Conservation (phyloP, 75 land plant species). For the Picea glauca region DNA sequence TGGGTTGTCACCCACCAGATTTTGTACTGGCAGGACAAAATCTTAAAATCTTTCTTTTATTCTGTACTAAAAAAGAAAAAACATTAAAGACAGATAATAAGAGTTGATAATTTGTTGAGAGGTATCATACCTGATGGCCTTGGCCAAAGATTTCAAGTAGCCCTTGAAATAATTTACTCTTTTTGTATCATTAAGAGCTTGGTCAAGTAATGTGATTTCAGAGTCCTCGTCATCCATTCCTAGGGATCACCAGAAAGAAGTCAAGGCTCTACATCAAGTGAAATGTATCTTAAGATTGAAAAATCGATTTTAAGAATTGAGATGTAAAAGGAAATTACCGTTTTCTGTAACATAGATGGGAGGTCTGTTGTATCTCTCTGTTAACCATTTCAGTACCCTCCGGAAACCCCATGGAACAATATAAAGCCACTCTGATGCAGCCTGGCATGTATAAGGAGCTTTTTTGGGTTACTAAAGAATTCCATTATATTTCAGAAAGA, state of each 20-base stretch:
- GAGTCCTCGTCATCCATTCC: conserved; percentile 87
- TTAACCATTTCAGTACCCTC: conserved; percentile 59
- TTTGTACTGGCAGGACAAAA: too few species aligned
- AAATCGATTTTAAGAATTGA: neutral
- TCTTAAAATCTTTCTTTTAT: too few species aligned
- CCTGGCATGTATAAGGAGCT: conserved; percentile 29
- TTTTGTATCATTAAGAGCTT: conserved; percentile 57
- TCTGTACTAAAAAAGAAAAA: too few species aligned
- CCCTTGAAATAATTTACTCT: conserved; percentile 60
- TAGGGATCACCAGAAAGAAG: conserved; percentile 12
- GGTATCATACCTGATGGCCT: conserved; percentile 60
- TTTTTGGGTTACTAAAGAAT: neutral
- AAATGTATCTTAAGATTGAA: neutral
- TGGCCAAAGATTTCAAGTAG: conserved; percentile 58
- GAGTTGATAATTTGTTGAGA: neutral
- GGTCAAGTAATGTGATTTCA: conserved; percentile 36
- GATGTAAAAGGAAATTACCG: conserved; percentile 32
- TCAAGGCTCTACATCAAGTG: neutral
- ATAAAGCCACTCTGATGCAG: conserved; percentile 85
- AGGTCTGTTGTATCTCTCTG: conserved; percentile 52
- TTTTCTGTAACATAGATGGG: conserved; percentile 79
- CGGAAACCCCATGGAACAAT: conserved; percentile 84
- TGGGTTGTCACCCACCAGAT: too few species aligned
- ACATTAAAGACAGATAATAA: neutral
- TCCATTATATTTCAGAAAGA: neutral